These are phyloP conservation scores for Coprinopsis marcescibilis DNA, from an alignment of 768 basidiomycete species.

Conservation along the genomic window DNA sequence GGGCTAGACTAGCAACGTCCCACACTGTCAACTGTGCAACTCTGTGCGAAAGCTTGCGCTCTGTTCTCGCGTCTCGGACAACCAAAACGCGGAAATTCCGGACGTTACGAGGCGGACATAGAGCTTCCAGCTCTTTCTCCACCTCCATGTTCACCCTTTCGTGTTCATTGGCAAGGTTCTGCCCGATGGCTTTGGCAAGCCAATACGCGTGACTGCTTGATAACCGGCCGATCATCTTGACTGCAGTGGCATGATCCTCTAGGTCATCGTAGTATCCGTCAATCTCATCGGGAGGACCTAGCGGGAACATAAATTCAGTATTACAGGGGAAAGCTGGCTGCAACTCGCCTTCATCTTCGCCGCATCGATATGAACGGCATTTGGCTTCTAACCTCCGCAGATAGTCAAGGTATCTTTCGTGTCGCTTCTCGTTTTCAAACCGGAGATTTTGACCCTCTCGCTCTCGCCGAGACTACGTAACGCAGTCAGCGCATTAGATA, in stretches of 20 bases:
- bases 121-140: constrained; percentile 62
- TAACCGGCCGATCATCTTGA: constrained; percentile 35
- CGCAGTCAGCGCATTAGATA: not conserved
- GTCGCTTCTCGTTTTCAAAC: constrained; percentile 50
- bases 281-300: constrained; percentile 36
- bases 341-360: constrained; percentile 28
- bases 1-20: constrained; percentile 56
- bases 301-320: constrained; percentile 25
- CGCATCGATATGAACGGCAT: constrained; percentile 37
- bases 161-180: constrained; percentile 42
- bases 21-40: constrained; percentile 78
- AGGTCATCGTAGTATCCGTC: constrained; percentile 59
- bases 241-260: constrained; percentile 48
- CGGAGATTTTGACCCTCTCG: constrained; percentile 53
- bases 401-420: constrained; percentile 49
- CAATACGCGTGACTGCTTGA: constrained; percentile 50
- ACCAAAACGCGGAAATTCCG: constrained; percentile 71
- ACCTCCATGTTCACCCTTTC: constrained; percentile 54
- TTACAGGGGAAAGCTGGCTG: not conserved
- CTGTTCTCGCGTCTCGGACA: constrained; percentile 56
- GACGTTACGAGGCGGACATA: constrained; percentile 70
- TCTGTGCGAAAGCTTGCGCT: constrained; percentile 45
- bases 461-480: constrained; percentile 49
- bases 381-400: constrained; percentile 59
- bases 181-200: constrained; percentile 49